phyloP scores from a whole-genome alignment of 192 early-diverging fungal species.

The Cladochytrium replicatum region DNA sequence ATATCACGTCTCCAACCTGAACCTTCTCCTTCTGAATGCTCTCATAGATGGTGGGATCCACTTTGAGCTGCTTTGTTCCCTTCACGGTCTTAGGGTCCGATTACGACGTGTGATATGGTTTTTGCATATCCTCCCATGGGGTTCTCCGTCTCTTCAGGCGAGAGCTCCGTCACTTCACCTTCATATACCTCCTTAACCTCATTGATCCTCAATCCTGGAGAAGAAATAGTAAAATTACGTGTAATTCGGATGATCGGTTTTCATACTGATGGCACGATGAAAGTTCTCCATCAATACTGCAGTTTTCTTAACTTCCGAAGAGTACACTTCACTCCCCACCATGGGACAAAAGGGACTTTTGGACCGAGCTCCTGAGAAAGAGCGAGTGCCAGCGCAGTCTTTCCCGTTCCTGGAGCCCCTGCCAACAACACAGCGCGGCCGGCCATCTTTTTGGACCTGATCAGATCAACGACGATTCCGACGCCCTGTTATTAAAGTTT shows the following conservation, averaged over 20 bases:
- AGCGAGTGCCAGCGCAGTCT: constrained; percentile 94
- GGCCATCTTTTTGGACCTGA: constrained; percentile 94
- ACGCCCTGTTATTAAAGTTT: too few relatives aligned
- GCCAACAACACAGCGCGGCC: constrained; percentile 89
- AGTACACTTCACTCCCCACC: constrained; percentile 97
- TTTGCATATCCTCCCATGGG: constrained; percentile 97
- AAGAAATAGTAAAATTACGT: too few relatives aligned
- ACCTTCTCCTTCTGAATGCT: constrained; percentile 96
- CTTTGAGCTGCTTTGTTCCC: constrained; percentile 93
- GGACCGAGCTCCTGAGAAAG: constrained; percentile 93
- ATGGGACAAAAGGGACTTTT: constrained; percentile 99
- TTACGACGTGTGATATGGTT: constrained; percentile 90
- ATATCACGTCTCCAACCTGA: constrained; percentile 91
- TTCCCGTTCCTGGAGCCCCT: constrained; percentile 95
- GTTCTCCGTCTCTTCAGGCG: constrained; percentile 96
- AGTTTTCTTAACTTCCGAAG: constrained; percentile 97
- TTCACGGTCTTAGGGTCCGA: constrained; percentile 97
- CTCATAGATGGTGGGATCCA: constrained; percentile 97
- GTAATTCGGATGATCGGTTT: too few relatives aligned
- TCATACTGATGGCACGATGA: constrained; percentile 88
- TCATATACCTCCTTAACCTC: constrained; percentile 99
- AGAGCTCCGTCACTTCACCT: constrained; percentile 95
- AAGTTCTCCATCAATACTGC: constrained; percentile 99
- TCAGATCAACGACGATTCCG: constrained; percentile 88
- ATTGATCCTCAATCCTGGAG: constrained; percentile 85